These are phyloP conservation scores for Alliaria petiolata DNA, from an alignment of 345 rosid species.

Conservation along the genomic window DNA sequence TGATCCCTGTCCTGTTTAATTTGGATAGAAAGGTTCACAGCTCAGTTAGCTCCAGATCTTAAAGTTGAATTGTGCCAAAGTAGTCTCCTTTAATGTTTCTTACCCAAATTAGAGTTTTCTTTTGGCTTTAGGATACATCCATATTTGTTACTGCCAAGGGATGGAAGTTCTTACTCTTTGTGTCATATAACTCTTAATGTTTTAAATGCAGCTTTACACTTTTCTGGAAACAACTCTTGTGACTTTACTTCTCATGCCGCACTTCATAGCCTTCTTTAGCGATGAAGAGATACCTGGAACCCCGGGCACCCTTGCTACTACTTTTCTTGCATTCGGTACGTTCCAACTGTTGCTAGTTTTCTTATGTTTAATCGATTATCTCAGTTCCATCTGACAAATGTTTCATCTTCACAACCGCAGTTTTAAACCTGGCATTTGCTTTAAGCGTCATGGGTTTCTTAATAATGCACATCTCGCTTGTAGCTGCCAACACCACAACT, in stretches of 20 bases:
- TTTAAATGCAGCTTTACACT: conserved; percentile 79
- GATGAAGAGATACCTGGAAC: conserved; percentile 96
- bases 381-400: not conserved
- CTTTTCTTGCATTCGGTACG: conserved; percentile 94
- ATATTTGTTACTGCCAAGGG: not conserved
- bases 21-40: not conserved
- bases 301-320: conserved; percentile 89
- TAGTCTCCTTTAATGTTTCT: not conserved
- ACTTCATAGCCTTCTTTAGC: conserved; percentile 83
- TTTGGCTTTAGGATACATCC: not conserved
- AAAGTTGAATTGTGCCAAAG: not conserved
- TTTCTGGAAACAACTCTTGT: conserved; percentile 92
- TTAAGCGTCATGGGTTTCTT: conserved; percentile 92
- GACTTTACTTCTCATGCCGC: conserved; percentile 76
- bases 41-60: not conserved
- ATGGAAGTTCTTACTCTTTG: not conserved
- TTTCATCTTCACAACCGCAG: conserved; percentile 40
- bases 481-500: conserved; percentile 86
- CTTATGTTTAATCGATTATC: not conserved
- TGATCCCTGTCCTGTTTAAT: not conserved
- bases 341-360: not conserved
- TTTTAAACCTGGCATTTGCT: conserved; percentile 90
- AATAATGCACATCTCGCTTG: conserved; percentile 88
- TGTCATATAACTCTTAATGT: not conserved
- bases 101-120: not conserved